Evolutionary conservation across 257 asterid species (phyloP), one percentile per base, ranked within the genome.

Genomic region (Penstemon eatonii): DNA sequence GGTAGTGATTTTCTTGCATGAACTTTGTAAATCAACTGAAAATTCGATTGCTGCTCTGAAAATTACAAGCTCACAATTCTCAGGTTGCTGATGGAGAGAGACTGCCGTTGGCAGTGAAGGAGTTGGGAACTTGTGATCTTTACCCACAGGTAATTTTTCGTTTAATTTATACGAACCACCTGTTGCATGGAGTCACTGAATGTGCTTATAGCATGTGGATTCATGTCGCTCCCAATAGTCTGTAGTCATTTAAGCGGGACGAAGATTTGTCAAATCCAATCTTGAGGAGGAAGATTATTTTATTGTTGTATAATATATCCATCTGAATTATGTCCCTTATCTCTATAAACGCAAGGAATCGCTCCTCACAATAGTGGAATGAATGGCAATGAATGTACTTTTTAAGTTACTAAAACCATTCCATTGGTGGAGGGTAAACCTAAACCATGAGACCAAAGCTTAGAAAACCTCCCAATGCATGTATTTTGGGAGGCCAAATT

Each of bases 61-160:
- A 47, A 69, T 40, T 66, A 66, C 46, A 52, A 42, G 12, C 44
- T 43, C 25, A 63, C 56, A 68, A 68, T 56, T 67, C 81, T 78
- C 89, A 94, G 99, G 93, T 87, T 73, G 86, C 96, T 64, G 99
- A 91, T 74, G 99, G 99, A 58, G 99, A 94, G 80, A 87, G 99
- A 75, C 75, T 94, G 78, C 96, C 97, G 43, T 78, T 94, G 82
- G 97, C 96, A 9, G 96, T 94, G 46, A 94, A 91, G 78, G 99
- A 94, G 75, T 76, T 94, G 91, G 99, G 97, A 74, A 91, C 91
- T 15, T 94, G 99, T 75, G 99, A 94, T 72, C 95, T 94, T 67
- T 94, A 94, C 75, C 99, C 99, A 39, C 97, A 94, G 84, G 99
- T 93, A 68, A 74, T 79, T 73, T 75, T 72, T 71, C 58, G 39